Conservation (phyloP, 176 grass and related monocot genomes). For the Oryza nivara region DNA sequence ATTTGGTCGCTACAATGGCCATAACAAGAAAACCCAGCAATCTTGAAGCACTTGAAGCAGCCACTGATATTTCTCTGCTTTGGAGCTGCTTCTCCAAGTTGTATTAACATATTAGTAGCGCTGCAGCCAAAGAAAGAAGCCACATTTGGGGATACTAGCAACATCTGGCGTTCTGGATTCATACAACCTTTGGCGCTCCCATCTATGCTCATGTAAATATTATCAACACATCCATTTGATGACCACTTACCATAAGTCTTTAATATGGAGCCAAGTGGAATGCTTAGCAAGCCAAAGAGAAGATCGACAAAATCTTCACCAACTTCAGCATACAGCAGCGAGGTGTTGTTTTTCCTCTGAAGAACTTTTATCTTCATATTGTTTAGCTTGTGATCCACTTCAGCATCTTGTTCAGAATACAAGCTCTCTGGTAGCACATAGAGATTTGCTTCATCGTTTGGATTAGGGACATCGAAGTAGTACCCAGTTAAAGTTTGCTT, state of each 20-base stretch:
- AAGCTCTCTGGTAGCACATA: not conserved
- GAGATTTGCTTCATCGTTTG: not conserved
- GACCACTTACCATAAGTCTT: not conserved
- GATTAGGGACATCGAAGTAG: not conserved
- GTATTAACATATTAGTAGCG: not conserved
- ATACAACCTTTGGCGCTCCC: not conserved
- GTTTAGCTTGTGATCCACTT: not conserved
- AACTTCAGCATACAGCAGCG: constrained; percentile 40
- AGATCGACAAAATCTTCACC: constrained; percentile 18
- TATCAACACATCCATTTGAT: not conserved
- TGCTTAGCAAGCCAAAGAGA: not conserved
- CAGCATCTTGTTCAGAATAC: not conserved
- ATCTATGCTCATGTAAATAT: constrained; percentile 23
- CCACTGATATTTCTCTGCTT: not conserved
- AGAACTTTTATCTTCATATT: constrained; percentile 27
- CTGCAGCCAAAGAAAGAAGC: not conserved
- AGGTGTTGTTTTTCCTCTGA: constrained; percentile 9
- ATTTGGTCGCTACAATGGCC: not conserved
- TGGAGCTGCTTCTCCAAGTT: not conserved
- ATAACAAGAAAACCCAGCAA: not conserved
- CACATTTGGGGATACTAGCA: constrained; percentile 8
- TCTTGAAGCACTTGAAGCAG: constrained; percentile 25
- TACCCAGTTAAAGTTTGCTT: constrained; percentile 6
- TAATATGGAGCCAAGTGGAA: constrained; percentile 23
- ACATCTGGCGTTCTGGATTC: not conserved